These are phyloP conservation scores for Coemansia sp. DNA, from an alignment of 192 early-diverging fungal species.

Conservation along the genomic window DNA sequence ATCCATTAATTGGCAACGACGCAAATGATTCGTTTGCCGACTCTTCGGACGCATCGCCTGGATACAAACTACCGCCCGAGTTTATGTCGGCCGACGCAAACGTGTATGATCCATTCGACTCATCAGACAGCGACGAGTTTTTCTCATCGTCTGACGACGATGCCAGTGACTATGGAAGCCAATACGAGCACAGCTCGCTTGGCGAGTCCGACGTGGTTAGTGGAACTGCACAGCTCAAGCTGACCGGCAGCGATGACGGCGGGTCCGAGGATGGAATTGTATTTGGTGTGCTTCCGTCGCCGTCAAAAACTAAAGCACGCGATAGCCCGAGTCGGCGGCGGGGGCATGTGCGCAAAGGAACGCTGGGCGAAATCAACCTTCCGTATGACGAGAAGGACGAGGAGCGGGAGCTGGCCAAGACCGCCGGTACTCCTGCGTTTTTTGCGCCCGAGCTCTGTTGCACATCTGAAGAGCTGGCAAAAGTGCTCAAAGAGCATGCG, in stretches of 20 bases:
- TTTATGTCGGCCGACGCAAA: slow-evolving; percentile 33
- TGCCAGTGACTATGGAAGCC: slow-evolving; percentile 46
- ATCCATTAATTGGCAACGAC: not conserved
- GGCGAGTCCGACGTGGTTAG: not conserved
- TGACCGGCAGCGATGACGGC: slow-evolving; percentile 26
- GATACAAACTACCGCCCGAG: slow-evolving; percentile 47
- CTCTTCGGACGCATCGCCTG: slow-evolving; percentile 15
- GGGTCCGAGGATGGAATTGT: slow-evolving; percentile 33
- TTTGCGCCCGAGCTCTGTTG: slow-evolving; percentile 98
- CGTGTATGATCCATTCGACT: slow-evolving; percentile 56
- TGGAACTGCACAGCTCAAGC: slow-evolving; percentile 1
- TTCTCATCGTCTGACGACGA: slow-evolving; percentile 46
- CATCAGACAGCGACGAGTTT: slow-evolving; percentile 56
- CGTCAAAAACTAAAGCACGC: not conserved
- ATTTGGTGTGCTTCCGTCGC: slow-evolving; percentile 33
- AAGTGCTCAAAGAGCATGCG: slow-evolving; percentile 31
- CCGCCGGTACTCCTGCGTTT: slow-evolving; percentile 94
- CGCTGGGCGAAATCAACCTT: slow-evolving; percentile 41
- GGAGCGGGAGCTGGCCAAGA: slow-evolving; percentile 89
- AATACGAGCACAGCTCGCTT: not conserved
- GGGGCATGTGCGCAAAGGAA: slow-evolving; percentile 30
- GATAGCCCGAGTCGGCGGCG: slow-evolving; percentile 1
- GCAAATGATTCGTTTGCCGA: not conserved
- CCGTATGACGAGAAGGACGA: slow-evolving; percentile 57
- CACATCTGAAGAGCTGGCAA: slow-evolving; percentile 49